Evolutionary conservation across 257 asterid species (phyloP).

Genomic region (Solanum piurae): DNA sequence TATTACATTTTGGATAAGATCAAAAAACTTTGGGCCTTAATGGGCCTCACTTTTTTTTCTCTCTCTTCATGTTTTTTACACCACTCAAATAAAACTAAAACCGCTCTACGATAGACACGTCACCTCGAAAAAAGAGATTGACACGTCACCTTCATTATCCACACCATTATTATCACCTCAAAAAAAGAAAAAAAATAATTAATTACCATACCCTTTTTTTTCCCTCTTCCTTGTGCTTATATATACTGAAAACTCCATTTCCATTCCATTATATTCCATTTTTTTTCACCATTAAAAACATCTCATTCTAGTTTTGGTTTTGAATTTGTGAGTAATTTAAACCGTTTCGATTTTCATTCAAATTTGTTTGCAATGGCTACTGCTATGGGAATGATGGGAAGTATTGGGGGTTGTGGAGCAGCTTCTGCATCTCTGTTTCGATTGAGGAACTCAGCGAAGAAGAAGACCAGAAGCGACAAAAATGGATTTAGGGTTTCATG

Average conservation of each 20-base stretch:
- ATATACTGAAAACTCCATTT: neutral
- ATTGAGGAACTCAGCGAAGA: slow-evolving; percentile 14
- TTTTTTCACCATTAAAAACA: neutral
- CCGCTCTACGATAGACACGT: neutral
- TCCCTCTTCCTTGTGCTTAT: neutral
- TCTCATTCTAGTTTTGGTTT: neutral
- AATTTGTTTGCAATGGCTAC: slow-evolving; percentile 30
- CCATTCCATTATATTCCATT: neutral
- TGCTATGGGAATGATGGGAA: slow-evolving; percentile 12
- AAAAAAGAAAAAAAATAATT: neutral
- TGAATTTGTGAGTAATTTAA: neutral
- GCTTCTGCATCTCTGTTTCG: slow-evolving; percentile 32
- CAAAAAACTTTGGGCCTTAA: neutral
- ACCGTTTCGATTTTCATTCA: neutral
- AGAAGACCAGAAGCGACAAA: slow-evolving; percentile 3
- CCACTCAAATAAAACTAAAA: neutral
- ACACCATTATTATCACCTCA: neutral
- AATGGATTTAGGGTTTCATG: slow-evolving; percentile 42
- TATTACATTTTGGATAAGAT: neutral
- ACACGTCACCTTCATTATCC: neutral
- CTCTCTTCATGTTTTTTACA: neutral
- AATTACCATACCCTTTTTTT: neutral
- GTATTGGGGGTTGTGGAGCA: slow-evolving; percentile 36
- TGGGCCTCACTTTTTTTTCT: neutral
- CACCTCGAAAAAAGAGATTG: neutral